These are phyloP conservation scores for Cyclotella baltica DNA, from an alignment of 108 stramenopile species.

Conservation along the genomic window DNA sequence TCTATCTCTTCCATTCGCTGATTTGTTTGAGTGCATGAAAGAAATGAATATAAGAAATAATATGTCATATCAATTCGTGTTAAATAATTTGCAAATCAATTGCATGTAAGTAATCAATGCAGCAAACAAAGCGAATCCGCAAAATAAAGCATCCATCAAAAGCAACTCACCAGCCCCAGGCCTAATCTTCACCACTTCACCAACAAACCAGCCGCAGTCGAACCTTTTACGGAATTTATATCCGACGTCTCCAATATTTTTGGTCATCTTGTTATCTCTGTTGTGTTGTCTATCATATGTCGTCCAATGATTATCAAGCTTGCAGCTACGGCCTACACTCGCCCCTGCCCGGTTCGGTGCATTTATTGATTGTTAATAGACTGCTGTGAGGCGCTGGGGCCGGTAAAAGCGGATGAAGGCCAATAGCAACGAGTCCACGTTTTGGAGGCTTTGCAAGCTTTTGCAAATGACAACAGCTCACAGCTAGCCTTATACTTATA, in stretches of 20 bases:
- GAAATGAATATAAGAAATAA: not conserved
- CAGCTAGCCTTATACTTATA: no score
- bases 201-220: conserved; percentile 30
- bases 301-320: no score
- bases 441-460: no score
- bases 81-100: not conserved
- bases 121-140: not conserved
- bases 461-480: no score
- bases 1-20: conserved; percentile 32
- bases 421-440: no score
- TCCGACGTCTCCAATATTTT: conserved; percentile 31
- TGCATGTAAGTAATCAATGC: not conserved
- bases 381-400: no score
- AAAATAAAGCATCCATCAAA: no score
- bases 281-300: not conserved
- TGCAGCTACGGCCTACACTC: no score
- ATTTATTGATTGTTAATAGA: no score
- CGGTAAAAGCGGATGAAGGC: no score
- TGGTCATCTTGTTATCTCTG: not conserved
- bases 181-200: conserved; percentile 30
- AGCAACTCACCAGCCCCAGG: conserved; percentile 34
- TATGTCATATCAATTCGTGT: not conserved
- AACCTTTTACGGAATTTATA: conserved; percentile 40
- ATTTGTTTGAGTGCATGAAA: not conserved
- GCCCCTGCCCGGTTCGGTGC: no score